These are phyloP conservation scores for Debaryomyces psychrophilus DNA, from an alignment of 1,139 yeast species.

Conservation along the genomic window DNA sequence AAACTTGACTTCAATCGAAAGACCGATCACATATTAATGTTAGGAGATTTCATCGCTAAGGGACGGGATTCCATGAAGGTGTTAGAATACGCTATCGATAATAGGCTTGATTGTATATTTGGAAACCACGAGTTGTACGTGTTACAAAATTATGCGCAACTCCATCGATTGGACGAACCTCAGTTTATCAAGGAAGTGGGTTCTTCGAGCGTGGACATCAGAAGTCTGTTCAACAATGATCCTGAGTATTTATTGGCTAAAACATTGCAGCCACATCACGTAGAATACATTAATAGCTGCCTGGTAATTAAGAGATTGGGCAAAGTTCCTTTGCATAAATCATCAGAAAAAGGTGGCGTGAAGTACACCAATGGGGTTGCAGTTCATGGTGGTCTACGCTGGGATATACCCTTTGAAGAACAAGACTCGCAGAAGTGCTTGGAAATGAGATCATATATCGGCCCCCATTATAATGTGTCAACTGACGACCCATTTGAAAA, in stretches of 20 bases:
- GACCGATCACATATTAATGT: conserved; percentile 62
- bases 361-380: conserved; percentile 58
- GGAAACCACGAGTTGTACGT: conserved; percentile 87
- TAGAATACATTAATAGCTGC: conserved; percentile 59
- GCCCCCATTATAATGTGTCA: conserved; percentile 58
- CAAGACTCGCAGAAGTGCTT: conserved; percentile 65
- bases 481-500: conserved; percentile 53
- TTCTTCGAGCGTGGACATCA: not conserved
- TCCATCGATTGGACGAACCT: conserved; percentile 52
- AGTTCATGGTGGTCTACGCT: conserved; percentile 76
- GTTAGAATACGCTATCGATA: conserved; percentile 63
- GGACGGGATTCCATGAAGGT: conserved; percentile 79
- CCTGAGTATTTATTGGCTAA: conserved; percentile 65
- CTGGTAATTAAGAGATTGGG: conserved; percentile 68
- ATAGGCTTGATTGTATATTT: conserved; percentile 69
- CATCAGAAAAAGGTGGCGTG: conserved; percentile 20
- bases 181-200: conserved; percentile 13
- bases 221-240: conserved; percentile 46
- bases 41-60: conserved; percentile 86
- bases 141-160: conserved; percentile 59
- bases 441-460: conserved; percentile 62
- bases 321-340: conserved; percentile 50
- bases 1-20: conserved; percentile 46
- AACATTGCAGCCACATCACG: conserved; percentile 60
- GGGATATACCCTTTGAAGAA: conserved; percentile 59